Base-by-base conservation (phyloP, 2,329 filamentous ascomycete species). In the Xylaria digitata region DNA sequence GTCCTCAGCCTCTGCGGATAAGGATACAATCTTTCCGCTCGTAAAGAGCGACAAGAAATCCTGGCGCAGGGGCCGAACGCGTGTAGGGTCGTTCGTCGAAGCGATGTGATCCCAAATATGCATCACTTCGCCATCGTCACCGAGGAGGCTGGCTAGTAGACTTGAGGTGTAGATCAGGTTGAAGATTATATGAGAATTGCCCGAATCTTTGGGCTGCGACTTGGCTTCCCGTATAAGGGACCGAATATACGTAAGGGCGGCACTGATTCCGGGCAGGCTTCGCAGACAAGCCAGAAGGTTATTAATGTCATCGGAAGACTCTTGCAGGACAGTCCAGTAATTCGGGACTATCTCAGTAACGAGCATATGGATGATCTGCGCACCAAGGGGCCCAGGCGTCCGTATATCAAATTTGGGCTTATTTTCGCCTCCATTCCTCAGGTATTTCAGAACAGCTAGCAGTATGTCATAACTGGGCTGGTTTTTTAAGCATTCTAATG, bases 241-340 rank as follows among this genome's bases (percentile, higher is more conserved):
- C 66, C 87, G 89, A 34, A 97, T 80, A 60, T 90, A 88, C n/a
- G 89, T 84, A 9, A 94, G 77, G 32, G 94, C 76, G n/a, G 92
- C 91, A 68, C 93, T 95, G 37, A 97, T 78, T 0, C 94, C 94
- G 2, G 90, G 85, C 17, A 96, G 83, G 75, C 89, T 97, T 63
- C 85, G 85, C 5, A 99, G 80, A 74, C 89, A 92, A 66, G 80
- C 78, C 0, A 92, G 72, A 17, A 98, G 80, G 1, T 86, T 78
- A 46, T 80, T 77, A 0, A 83, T 72, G 45, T 85, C 84, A 26
- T 72, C 34, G 2, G 75, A 77, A n/a, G 80, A 81, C 64, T 86
- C 84, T 43, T 82, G 80, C 17, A 95, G 75, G 8, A 88, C 74
- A 2, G 83, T 76, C 95, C 96, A 98, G 79, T 95, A 97, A 75